A percentile compares a stretch with the other conserved stretches of the same genome.
Conservation (phyloP, 371 early-diverging fungal genomes). For the Syncephalis fuscata region DNA sequence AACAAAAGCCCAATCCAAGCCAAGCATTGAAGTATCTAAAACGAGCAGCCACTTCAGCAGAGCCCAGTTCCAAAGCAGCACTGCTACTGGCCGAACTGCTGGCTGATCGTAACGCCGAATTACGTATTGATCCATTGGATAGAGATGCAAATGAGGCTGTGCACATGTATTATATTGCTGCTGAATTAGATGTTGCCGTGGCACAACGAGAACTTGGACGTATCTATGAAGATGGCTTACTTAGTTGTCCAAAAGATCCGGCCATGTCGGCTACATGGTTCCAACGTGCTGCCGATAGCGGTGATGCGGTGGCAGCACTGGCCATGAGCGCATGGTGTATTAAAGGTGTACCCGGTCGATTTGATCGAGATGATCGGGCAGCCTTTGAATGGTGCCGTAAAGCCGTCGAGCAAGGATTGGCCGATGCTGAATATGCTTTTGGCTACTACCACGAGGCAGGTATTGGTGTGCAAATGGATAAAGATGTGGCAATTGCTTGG, state of each 20-base stretch:
- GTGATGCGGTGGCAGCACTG: conserved; percentile 81
- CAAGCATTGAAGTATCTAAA: conserved; percentile 57
- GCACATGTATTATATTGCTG: conserved; percentile 26
- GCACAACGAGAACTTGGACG: conserved; percentile 63
- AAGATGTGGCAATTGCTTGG: conserved; percentile 54
- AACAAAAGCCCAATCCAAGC: conserved; percentile 30
- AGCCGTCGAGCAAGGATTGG: conserved; percentile 63
- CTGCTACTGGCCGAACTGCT: conserved; percentile 45
- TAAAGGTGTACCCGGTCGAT: conserved; percentile 58
- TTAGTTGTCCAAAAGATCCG: conserved; percentile 51
- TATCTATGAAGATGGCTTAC: conserved; percentile 58
- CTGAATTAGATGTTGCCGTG: conserved; percentile 40
- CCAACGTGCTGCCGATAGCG: conserved; percentile 72
- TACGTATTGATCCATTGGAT: conserved; percentile 12
- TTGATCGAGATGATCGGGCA: conserved; percentile 62
- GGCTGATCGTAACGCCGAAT: conserved; percentile 13
- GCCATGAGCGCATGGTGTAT: conserved; percentile 91
- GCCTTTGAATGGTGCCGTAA: conserved; percentile 79
- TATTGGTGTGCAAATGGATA: conserved; percentile 48
- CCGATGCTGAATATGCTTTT: conserved; percentile 87
- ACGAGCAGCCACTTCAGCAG: conserved; percentile 44
- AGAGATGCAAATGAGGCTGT: conserved; percentile 19
- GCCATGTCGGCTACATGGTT: conserved; percentile 56
- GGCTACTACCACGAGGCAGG: conserved; percentile 87
- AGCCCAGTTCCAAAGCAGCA: conserved; percentile 42